phyloP scores from a whole-genome alignment of 2,329 filamentous ascomycete species.

The Xylariaceae sp. region DNA sequence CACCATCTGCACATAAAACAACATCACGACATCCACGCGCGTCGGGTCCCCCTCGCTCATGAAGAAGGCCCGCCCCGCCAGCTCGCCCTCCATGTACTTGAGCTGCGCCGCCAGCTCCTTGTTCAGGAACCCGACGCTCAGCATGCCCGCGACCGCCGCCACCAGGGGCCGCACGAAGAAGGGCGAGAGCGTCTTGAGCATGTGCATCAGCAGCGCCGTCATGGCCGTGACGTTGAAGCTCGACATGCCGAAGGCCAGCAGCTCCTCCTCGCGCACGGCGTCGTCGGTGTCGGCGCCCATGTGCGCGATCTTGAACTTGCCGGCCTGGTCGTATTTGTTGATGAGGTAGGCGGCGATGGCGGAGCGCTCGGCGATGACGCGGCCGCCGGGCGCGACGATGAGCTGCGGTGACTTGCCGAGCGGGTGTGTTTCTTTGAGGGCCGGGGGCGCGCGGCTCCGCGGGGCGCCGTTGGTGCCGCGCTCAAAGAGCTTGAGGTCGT shows the following conservation, averaged over 20 bases:
- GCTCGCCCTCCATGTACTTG: slow-evolving; percentile 6
- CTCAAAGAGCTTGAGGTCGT: slow-evolving; percentile 13
- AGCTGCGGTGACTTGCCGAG: slow-evolving; percentile 18
- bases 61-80: slow-evolving; percentile 11
- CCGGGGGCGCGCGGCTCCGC: slow-evolving; percentile 11
- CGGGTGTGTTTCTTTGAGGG: slow-evolving; percentile 16
- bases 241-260: slow-evolving; percentile 11
- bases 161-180: slow-evolving; percentile 14
- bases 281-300: slow-evolving; percentile 1
- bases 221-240: slow-evolving; percentile 7
- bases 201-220: slow-evolving; percentile 9
- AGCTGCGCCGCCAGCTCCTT: slow-evolving; percentile 14
- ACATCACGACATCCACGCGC: slow-evolving; percentile 16
- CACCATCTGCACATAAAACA: slow-evolving; percentile 11
- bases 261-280: slow-evolving; percentile 13
- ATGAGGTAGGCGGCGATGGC: slow-evolving; percentile 18
- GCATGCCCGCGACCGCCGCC: slow-evolving; percentile 6
- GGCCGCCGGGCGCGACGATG: slow-evolving; percentile 11
- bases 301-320: slow-evolving; percentile 9
- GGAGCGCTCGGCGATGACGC: slow-evolving; percentile 14
- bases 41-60: slow-evolving; percentile 13
- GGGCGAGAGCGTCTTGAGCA: slow-evolving; percentile 5
- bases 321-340: slow-evolving; percentile 14
- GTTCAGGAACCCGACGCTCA: slow-evolving; percentile 11
- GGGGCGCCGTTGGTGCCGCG: slow-evolving; percentile 3